phyloP scores from a whole-genome alignment of 768 basidiomycete species.

The Leccinum sublutescens region DNA sequence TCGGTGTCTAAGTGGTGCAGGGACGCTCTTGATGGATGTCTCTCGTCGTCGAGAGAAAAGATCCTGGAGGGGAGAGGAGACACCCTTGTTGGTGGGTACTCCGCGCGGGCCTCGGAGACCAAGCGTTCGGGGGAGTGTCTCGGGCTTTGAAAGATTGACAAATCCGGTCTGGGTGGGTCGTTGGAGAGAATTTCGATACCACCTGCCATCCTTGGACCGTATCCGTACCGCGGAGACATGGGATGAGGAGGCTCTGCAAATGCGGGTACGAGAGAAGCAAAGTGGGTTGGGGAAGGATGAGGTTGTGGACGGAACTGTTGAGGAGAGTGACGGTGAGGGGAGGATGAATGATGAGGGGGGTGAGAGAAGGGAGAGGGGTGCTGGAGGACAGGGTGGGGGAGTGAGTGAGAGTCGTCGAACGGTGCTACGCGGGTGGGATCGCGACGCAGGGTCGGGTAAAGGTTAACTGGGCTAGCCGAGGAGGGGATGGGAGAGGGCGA shows the following conservation, averaged over 20 bases:
- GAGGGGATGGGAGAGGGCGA: conserved; percentile 14
- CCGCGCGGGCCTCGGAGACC: conserved; percentile 9
- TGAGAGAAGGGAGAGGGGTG: conserved; percentile 16
- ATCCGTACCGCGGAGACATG: conserved; percentile 21
- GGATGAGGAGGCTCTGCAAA: neutral
- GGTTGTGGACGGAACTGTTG: conserved; percentile 15
- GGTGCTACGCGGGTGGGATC: conserved; percentile 12
- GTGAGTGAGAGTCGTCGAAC: conserved; percentile 7
- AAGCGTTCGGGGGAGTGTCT: conserved; percentile 18
- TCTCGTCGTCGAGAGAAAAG: conserved; percentile 10
- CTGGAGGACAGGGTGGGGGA: conserved; percentile 9
- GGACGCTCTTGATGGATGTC: neutral
- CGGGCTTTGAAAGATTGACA: conserved; percentile 13
- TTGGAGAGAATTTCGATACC: conserved; percentile 24
- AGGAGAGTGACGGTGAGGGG: conserved; percentile 21
- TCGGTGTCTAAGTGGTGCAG: neutral
- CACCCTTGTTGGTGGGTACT: conserved; percentile 12
- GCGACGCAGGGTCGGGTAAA: conserved; percentile 25
- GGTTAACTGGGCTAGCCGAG: conserved; percentile 21
- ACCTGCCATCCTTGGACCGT: conserved; percentile 30
- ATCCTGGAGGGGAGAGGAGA: conserved; percentile 9
- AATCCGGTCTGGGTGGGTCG: conserved; percentile 13
- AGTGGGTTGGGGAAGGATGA: conserved; percentile 11
- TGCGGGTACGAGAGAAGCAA: neutral
- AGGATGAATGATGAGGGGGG: conserved; percentile 14